Percentiles rank a stretch among this genome's conserved stretches.
Conservation (phyloP, 1,284 basidiomycete species). For the Golubevia sp. region DNA sequence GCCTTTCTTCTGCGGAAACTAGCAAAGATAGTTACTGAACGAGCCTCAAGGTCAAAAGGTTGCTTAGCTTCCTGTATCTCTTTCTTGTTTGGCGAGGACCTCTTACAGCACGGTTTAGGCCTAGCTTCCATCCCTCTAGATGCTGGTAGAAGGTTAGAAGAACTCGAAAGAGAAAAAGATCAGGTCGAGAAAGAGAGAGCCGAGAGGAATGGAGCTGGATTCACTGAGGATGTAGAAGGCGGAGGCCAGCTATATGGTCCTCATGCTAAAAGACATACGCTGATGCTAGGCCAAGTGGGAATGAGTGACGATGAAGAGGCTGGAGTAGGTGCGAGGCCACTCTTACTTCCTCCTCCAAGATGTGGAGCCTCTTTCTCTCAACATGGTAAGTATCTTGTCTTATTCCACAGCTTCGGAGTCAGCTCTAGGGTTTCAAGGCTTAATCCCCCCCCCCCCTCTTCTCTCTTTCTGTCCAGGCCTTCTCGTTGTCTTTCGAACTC, state of each 20-base stretch:
- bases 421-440: too few species aligned
- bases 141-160: conserved; percentile 1
- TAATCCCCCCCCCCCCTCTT: neutral
- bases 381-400: conserved; percentile 3
- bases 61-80: conserved; percentile 36
- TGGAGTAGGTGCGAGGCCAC: conserved; percentile 2
- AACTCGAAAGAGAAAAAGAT: conserved; percentile 8
- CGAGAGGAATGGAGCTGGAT: neutral
- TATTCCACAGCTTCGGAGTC: too few species aligned
- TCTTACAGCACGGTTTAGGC: conserved; percentile 9
- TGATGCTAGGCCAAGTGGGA: neutral
- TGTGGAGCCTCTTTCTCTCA: conserved; percentile 13
- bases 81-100: conserved; percentile 41
- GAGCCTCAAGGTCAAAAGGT: conserved; percentile 13
- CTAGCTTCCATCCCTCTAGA: neutral
- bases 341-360: conserved; percentile 7
- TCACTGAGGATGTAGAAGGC: neutral
- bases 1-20: conserved; percentile 32
- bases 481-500: neutral
- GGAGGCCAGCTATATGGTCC: neutral
- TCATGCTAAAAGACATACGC: neutral
- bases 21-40: conserved; percentile 1
- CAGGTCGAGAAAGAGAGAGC: neutral
- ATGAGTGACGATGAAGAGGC: conserved; percentile 3
- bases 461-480: neutral